Evolutionary conservation across 331 rosid species (phyloP), one percentile per base, ranked within the genome.

Genomic region (Telfairia occidentalis): DNA sequence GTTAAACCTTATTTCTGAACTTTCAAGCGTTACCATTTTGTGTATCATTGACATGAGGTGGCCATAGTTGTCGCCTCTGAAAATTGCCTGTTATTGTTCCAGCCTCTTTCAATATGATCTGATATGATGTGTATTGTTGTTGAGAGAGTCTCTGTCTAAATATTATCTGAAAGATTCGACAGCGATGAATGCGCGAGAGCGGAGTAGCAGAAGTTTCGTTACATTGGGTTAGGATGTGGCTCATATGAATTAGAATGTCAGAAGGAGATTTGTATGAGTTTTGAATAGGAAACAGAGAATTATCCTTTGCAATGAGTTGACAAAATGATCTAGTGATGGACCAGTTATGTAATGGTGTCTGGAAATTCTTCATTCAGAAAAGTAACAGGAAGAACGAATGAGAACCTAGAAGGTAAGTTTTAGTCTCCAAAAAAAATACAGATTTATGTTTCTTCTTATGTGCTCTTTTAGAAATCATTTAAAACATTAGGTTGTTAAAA

Each of bases 1-100:
- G 7, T 24, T 15, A 24, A 71, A 71, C 48, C 43, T 71, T 71
- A 29, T 71, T 71, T 48, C 58, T 46, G 75, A 71, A 46, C 38
- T 18, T 71, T 32, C 42, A 70, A 45, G 46, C 15, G 23, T 48
- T 46, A 28, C 42, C 59, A 46, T 26, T 71, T 46, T 16, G 59
- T 46, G 29, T 29, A 71, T 45, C 18, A 29, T 46, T 71, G 75
- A 71, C 43, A 45, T 19, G 59, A 46, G 59, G 42, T 69, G 29
- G 75, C 42, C 40, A 4, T 43, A 69, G 40, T 3, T 34, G 55
- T 46, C 45, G 40, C 28, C 75, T 29, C 57, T 46, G 43, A 45
- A 16, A 71, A 71, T 46, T 71, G 26, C 29, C 35, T 43, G 74
- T 21, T 24, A 43, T 43, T 48, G 48, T 30, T 43, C 21, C 37